Base-by-base conservation (phyloP, 2,329 filamentous ascomycete species). In the Pseudogymnoascus sp. region DNA sequence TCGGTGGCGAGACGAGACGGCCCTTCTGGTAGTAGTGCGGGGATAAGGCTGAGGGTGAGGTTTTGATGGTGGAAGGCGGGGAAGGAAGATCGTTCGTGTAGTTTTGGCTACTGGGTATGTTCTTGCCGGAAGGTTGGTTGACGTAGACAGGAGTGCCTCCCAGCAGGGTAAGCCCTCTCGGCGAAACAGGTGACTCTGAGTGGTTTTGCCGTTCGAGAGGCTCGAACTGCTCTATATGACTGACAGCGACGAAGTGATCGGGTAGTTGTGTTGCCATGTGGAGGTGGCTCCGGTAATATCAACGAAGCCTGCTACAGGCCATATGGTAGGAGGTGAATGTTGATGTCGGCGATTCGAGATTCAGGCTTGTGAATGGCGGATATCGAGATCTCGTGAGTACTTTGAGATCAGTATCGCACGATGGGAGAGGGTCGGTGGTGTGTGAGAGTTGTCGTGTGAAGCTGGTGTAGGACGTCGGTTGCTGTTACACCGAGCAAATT, bases 11-110 rank as follows among this genome's bases (percentile, higher is more conserved):
- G 25, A 57, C n/a, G 48, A 57, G 48, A 57, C 48, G 48, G 4
- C 48, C 48, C 25, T 57, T 57, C 48, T 57, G 48, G 48, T 57
- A 57, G 25, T 57, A 57, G 48, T 57, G 48, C n/a, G 48, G 48
- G 48, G 48, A 57, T 19, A 57, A 19, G 48, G 25, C 48, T 57
- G 48, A 57, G 11, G 48, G 48, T 4, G 48, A 57, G 25, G 48
- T 31, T 57, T 57, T 57, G 48, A 57, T 57, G 25, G 48, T 57
- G n/a, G 48, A 57, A 31, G 48, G 48, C 48, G 48, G 48, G 48
- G 48, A 57, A 57, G 48, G 48, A 57, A 57, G 48, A 11, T 57
- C 48, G 25, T 57, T 57, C n/a, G 25, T 57, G 25, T 57, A 57
- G 48, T 19, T 57, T 57, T 34, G 48, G 48, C 48, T 19, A 10